Evolutionary conservation across 345 rosid species (phyloP).

Genomic region (Euphorbia peplus): DNA sequence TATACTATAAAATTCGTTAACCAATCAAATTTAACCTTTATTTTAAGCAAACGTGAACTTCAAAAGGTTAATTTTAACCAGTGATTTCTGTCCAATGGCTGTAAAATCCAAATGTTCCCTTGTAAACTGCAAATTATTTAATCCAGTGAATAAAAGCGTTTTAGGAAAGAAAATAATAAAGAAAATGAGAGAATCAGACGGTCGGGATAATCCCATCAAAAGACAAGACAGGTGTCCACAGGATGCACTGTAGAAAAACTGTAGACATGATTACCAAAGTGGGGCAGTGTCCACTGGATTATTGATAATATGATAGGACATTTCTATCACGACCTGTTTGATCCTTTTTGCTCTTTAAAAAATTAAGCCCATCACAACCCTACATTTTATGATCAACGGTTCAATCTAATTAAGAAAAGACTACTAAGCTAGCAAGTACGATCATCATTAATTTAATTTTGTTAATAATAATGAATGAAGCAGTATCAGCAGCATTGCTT

Average conservation of each 20-base stretch:
- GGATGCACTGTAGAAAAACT: too few relatives aligned
- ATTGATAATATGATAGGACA: slow-evolving; percentile 18
- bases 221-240: slow-evolving; percentile 17
- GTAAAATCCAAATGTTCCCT: too few relatives aligned
- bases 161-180: background rate
- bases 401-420: background rate
- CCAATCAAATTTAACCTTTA: too few relatives aligned
- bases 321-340: slow-evolving; percentile 22
- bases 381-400: background rate
- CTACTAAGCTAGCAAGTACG: background rate
- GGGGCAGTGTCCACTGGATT: background rate
- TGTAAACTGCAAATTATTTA: background rate
- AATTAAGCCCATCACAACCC: too few relatives aligned
- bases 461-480: too few relatives aligned
- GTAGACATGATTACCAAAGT: background rate
- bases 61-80: too few relatives aligned
- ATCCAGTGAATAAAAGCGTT: background rate
- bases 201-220: slow-evolving; percentile 19
- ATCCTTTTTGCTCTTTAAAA: background rate
- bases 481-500: too few relatives aligned
- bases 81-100: too few relatives aligned
- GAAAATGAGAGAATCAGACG: slow-evolving; percentile 11
- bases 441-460: background rate
- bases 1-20: too few relatives aligned
- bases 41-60: too few relatives aligned